Evolutionary conservation across 108 stramenopile genomes (phyloP).

Genomic region (Conticribra weissflogii): DNA sequence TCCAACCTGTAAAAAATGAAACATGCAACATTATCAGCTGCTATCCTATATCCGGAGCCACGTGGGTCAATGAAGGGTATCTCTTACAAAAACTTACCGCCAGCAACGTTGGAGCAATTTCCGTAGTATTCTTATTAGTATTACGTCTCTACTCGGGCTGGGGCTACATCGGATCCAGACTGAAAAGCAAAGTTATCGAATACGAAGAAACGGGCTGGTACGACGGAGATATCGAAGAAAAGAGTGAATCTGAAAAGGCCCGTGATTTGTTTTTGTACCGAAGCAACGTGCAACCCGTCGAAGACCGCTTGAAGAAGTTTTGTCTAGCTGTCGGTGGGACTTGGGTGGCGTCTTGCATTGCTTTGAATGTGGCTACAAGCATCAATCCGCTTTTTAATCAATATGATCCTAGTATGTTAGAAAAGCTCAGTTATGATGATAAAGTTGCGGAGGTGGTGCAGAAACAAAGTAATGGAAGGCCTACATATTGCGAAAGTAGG

Average conservation of each 20-base stretch:
- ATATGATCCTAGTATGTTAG: conserved; percentile 84
- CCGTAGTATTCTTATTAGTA: conserved; percentile 58
- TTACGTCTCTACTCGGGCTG: conserved; percentile 81
- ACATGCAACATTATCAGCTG: conserved; percentile 38
- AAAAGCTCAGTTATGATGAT: conserved; percentile 68
- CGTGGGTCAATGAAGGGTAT: conserved; percentile 79
- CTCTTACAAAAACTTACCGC: conserved; percentile 76
- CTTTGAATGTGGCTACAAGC: conserved; percentile 59
- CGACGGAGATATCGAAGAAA: conserved; percentile 81
- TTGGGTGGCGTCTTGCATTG: conserved; percentile 73
- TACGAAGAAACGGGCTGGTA: conserved; percentile 91
- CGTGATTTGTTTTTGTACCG: conserved; percentile 79
- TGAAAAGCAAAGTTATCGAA: conserved; percentile 82
- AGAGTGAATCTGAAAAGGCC: conserved; percentile 72
- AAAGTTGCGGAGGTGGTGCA: conserved; percentile 73
- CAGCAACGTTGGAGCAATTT: conserved; percentile 74
- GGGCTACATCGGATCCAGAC: conserved; percentile 81
- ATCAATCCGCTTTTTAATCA: conserved; percentile 79
- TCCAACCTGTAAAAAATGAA: too few species aligned
- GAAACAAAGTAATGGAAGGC: conserved; percentile 64
- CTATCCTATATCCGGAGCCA: conserved; percentile 85
- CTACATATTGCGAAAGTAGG: conserved; percentile 85
- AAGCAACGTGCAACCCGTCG: conserved; percentile 78
- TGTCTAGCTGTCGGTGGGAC: conserved; percentile 51
- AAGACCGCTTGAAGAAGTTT: conserved; percentile 68